Base-by-base conservation (phyloP, 441 rosid genomes). In the Erysimum cheiri region DNA sequence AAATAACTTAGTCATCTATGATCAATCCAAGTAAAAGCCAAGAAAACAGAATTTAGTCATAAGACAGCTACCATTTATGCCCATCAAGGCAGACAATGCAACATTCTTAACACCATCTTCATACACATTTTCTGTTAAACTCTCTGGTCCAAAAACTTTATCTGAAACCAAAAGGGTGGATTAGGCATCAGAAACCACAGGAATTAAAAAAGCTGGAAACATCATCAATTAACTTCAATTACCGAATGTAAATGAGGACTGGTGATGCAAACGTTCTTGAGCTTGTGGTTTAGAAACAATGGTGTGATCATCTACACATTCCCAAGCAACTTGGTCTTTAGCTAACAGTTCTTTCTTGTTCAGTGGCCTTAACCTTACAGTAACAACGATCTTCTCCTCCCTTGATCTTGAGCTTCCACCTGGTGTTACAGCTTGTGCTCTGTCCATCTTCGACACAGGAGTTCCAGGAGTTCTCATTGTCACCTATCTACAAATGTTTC, bases 71-170 rank as follows among this genome's bases (percentile, higher is more conserved):
- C 98, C 98, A 60, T 96, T 93, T 17, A 96, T 96, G 80, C 99
- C 99, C 84, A 80, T 90, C 80, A 96, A 81, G 47, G 98, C 92
- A 67, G 98, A 96, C 78, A 96, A 71, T 33, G 99, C 99, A 80
- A 96, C 96, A 67, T 88, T 85, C 89, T 96, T 96, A 36, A 93
- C 99, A 67, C 97, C 99, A 55, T 91, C 97, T 78, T 95, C 97
- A 54, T 96, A 91, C 63, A 96, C 99, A 59, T 81, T 46, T 73
- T 93, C 98, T 7, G 97, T 93, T 53, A 85, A 54, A 74, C 80
- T 76, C 43, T 80, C 73, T 40, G 97, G 97, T 70, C 94, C 94
- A 79, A 93, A 96, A 29, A 96, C 99, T 80, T 87, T 89, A 80
- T 96, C 98, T 96, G 88, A 52, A 67, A 64, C 37, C 39, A 66